A percentile compares a stretch with the other conserved stretches of the same genome.
Evolutionary conservation across 176 grass and related monocot genomes (phyloP).

Genomic region (Luzula sylvatica): DNA sequence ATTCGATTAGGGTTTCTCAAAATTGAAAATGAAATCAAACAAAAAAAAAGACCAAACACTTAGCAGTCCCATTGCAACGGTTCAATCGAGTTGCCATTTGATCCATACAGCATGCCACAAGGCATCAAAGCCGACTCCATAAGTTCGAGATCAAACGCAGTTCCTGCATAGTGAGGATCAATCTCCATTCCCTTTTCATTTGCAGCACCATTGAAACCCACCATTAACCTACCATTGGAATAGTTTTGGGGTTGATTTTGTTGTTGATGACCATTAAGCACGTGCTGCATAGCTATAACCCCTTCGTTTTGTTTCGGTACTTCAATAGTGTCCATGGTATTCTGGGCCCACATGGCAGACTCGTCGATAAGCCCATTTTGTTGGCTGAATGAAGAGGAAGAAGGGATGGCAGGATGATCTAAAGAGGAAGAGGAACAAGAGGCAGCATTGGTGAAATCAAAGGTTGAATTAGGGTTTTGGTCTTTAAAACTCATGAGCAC

Average conservation of each 20-base stretch:
- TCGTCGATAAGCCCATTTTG: constrained; percentile 51
- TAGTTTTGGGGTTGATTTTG: constrained; percentile 21
- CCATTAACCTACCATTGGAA: constrained; percentile 9
- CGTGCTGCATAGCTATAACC: constrained; percentile 5
- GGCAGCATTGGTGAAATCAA: constrained; percentile 70
- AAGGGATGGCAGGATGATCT: constrained; percentile 20
- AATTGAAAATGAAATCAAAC: constrained; percentile 24
- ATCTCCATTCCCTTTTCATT: constrained; percentile 50
- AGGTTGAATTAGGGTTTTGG: constrained; percentile 31
- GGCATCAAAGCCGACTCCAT: constrained; percentile 56
- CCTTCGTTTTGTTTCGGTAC: constrained; percentile 9
- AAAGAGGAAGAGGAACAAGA: constrained; percentile 32
- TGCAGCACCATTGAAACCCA: constrained; percentile 3
- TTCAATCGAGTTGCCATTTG: constrained; percentile 44
- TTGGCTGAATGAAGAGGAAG: constrained; percentile 49
- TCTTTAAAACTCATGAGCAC: constrained; percentile 74
- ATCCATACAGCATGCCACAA: constrained; percentile 46
- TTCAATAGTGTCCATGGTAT: constrained; percentile 14
- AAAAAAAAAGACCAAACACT: constrained; percentile 22
- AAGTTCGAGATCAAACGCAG: constrained; percentile 60
- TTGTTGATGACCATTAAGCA: constrained; percentile 26
- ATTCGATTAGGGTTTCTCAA: constrained; percentile 2
- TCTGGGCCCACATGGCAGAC: constrained; percentile 40
- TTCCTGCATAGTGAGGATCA: constrained; percentile 40
- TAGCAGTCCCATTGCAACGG: constrained; percentile 93